Evolutionary conservation across 2,329 filamentous ascomycete genomes (phyloP), one percentile per base, ranked within the genome.

Genomic region (Phialophora tarda): DNA sequence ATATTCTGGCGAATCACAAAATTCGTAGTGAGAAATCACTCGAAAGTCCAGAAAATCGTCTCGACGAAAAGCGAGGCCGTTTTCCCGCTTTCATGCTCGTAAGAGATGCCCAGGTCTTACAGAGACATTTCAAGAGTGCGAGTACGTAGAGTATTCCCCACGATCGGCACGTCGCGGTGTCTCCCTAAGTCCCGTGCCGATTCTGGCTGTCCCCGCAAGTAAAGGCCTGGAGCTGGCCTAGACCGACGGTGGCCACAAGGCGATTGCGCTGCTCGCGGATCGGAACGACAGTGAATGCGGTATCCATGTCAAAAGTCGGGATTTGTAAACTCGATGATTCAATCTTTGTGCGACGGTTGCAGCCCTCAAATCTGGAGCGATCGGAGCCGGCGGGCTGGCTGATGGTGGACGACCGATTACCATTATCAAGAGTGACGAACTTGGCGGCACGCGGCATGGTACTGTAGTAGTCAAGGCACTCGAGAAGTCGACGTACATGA

Each of bases 1-100:
- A 58, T 59, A 63, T 14, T 58, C 51, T 2, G 62, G 32, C 65
- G 57, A 67, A 67, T 67, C 61, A 59, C 54, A 67, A 62, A 64
- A 67, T 61, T 64, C 60, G 32, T 6, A 48, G 8, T 38, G 26
- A 17, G 30, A 48, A 63, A 57, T n/a, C 38, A n/a, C 38, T 44
- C 14, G 38, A 59, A 55, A 47, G 48, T 30, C 50, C 34, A 56
- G 51, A 60, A 59, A 58, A 51, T 47, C 41, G 53, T 51, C 53
- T 44, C 32, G 12, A 17, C 23, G 38, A 48, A 50, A 23, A 34
- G 55, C 47, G 34, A 54, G 14, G 17, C 38, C 38, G 17, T 12
- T 44, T 44, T n/a, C 38, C 38, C 38, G 17, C 17, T 44, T 44
- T 44, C 7, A n/a, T n/a, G 11, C 32, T 11, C 32, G 3, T 12